A percentile compares a stretch with the other conserved stretches of the same genome.
These are phyloP conservation scores for Botrytis paeoniae DNA, from an alignment of 2,329 filamentous ascomycete species.

Conservation along the genomic window DNA sequence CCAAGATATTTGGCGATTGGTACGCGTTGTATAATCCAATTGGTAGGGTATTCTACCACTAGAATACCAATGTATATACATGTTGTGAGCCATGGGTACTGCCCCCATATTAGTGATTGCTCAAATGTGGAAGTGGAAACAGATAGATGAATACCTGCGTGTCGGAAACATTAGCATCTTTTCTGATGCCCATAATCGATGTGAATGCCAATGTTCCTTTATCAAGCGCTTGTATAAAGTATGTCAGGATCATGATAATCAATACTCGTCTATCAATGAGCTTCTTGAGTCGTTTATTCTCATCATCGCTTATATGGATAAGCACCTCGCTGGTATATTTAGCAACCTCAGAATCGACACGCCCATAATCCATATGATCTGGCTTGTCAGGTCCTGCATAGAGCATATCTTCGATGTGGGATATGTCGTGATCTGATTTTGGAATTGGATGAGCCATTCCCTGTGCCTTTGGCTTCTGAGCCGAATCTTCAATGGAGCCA, in stretches of 20 bases:
- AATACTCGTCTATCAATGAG: conserved; percentile 68
- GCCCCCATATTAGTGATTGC: conserved; percentile 38
- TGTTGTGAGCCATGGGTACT: conserved; percentile 34
- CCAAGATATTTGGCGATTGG: conserved; percentile 16
- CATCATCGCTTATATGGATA: conserved; percentile 57
- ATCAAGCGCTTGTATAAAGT: conserved; percentile 43
- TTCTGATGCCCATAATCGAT: conserved; percentile 33
- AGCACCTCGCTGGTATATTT: conserved; percentile 59
- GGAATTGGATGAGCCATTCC: background rate
- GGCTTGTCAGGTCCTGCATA: conserved; percentile 33
- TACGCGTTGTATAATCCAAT: conserved; percentile 35
- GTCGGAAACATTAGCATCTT: conserved; percentile 39
- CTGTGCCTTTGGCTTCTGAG: background rate
- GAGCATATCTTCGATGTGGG: background rate
- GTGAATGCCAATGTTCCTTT: conserved; percentile 35
- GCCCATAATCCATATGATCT: conserved; percentile 54
- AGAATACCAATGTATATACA: conserved; percentile 32
- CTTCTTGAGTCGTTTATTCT: conserved; percentile 58
- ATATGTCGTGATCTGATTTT: conserved; percentile 4
- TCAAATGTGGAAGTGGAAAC: conserved; percentile 48
- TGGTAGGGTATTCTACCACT: conserved; percentile 42
- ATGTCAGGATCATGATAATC: conserved; percentile 63
- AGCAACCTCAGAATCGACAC: conserved; percentile 68
- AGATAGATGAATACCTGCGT: conserved; percentile 52
- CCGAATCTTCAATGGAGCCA: background rate